Evolutionary conservation across 202 grass and related monocot species (phyloP).

Genomic region (Eragrostis tef): DNA sequence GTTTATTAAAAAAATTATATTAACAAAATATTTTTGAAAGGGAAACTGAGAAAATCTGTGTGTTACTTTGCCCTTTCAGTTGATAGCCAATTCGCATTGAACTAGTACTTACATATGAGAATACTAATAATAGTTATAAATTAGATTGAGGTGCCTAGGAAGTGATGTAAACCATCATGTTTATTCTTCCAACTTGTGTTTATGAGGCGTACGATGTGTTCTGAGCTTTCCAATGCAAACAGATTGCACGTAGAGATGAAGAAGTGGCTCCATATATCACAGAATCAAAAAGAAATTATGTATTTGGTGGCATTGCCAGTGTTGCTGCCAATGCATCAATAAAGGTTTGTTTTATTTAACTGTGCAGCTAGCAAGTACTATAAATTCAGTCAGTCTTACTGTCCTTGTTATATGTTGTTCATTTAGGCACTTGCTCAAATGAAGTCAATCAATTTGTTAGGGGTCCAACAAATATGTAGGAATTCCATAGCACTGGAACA

Average conservation of each 20-base stretch:
- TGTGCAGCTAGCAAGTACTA: neutral
- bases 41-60: neutral
- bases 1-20: too few relatives aligned
- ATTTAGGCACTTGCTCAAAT: slow-evolving; percentile 84
- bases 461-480: slow-evolving; percentile 98
- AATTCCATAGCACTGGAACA: slow-evolving; percentile 95
- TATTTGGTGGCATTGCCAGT: slow-evolving; percentile 96
- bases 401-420: slow-evolving; percentile 35
- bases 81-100: neutral
- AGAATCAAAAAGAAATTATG: slow-evolving; percentile 83
- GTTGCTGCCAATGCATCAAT: slow-evolving; percentile 91
- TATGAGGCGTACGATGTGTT: neutral
- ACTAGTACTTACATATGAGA: neutral
- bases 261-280: slow-evolving; percentile 88
- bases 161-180: slow-evolving; percentile 6
- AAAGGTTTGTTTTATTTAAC: slow-evolving; percentile 69
- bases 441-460: slow-evolving; percentile 94
- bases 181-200: slow-evolving; percentile 14
- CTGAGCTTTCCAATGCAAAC: slow-evolving; percentile 27
- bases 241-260: slow-evolving; percentile 84
- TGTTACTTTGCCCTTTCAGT: neutral
- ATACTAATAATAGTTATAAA: slow-evolving; percentile 13
- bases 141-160: slow-evolving; percentile 10
- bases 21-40: neutral
- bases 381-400: slow-evolving; percentile 39